Evolutionary conservation across 2,329 filamentous ascomycete genomes (phyloP).

Genomic region (Botrytis aclada): DNA sequence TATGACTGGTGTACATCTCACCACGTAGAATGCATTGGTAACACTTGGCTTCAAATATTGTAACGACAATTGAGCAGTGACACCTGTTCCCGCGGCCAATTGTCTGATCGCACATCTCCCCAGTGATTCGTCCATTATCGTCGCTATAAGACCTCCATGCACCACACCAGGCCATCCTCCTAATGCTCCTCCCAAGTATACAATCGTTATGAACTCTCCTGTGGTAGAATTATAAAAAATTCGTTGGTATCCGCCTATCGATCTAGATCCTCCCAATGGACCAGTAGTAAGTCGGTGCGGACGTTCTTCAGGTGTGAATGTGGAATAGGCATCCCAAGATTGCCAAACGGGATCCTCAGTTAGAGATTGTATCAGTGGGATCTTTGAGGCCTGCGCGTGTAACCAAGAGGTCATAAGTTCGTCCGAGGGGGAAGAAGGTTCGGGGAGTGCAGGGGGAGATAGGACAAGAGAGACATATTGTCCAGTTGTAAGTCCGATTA

Average conservation of each 20-base stretch:
- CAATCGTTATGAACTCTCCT: conserved; percentile 58
- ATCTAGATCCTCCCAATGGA: conserved; percentile 43
- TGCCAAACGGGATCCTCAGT: conserved; percentile 44
- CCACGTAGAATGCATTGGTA: conserved; percentile 61
- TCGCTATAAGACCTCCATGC: conserved; percentile 69
- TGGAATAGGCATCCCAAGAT: conserved; percentile 45
- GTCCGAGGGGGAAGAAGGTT: conserved; percentile 44
- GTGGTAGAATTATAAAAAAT: conserved; percentile 61
- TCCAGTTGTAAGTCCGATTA: conserved; percentile 43
- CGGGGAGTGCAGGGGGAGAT: conserved; percentile 44
- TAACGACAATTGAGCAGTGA: conserved; percentile 57
- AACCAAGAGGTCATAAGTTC: conserved; percentile 42
- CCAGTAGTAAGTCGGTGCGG: conserved; percentile 42
- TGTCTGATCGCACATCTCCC: conserved; percentile 56
- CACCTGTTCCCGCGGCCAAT: conserved; percentile 49
- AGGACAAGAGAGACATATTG: conserved; percentile 42
- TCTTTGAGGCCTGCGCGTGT: conserved; percentile 42
- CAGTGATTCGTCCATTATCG: conserved; percentile 65
- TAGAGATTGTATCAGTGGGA: conserved; percentile 49
- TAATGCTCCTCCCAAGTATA: conserved; percentile 64
- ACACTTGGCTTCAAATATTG: conserved; percentile 60
- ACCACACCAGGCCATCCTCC: conserved; percentile 69
- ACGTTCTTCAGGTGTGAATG: conserved; percentile 24
- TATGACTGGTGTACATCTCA: conserved; percentile 49
- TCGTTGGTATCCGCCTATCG: conserved; percentile 52